Percentiles rank a stretch among this genome's conserved stretches.
Evolutionary conservation across 352 stramenopile species (phyloP).

Genomic region (Phytophthora constricta): DNA sequence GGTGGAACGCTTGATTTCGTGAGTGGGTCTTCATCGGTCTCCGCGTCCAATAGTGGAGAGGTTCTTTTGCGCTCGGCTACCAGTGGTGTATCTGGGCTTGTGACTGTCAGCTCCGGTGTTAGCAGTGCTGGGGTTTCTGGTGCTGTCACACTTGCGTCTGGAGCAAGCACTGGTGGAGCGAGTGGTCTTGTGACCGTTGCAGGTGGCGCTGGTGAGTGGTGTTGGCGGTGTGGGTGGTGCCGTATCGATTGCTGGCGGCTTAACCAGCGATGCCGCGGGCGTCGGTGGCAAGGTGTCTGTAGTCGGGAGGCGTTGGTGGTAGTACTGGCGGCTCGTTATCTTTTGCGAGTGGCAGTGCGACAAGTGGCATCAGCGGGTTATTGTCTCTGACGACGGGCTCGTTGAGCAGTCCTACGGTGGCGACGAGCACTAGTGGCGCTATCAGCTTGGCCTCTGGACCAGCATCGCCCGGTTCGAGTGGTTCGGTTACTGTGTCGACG

Average conservation of each 20-base stretch:
- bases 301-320: constrained; percentile 17
- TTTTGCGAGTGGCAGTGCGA: constrained; percentile 23
- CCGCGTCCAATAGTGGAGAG: constrained; percentile 41
- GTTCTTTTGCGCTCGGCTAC: constrained; percentile 41
- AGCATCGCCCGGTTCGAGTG: constrained; percentile 34
- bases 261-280: constrained; percentile 15
- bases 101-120: constrained; percentile 27
- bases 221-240: constrained; percentile 36
- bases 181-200: constrained; percentile 50
- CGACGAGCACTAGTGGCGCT: constrained; percentile 23
- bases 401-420: neutral
- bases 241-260: constrained; percentile 33
- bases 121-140: constrained; percentile 40
- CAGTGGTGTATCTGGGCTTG: constrained; percentile 31
- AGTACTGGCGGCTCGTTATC: constrained; percentile 28
- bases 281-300: constrained; percentile 22
- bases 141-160: constrained; percentile 44
- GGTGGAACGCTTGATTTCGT: constrained; percentile 46
- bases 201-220: constrained; percentile 39
- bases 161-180: constrained; percentile 28
- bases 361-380: constrained; percentile 28
- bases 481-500: constrained; percentile 38
- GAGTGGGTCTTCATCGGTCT: constrained; percentile 42
- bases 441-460: constrained; percentile 23
- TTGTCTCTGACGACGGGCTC: constrained; percentile 12